A percentile compares a stretch with the other conserved stretches of the same genome.
Evolutionary conservation across 169 alveolate species (phyloP).

Genomic region (Eimeria maxima): DNA sequence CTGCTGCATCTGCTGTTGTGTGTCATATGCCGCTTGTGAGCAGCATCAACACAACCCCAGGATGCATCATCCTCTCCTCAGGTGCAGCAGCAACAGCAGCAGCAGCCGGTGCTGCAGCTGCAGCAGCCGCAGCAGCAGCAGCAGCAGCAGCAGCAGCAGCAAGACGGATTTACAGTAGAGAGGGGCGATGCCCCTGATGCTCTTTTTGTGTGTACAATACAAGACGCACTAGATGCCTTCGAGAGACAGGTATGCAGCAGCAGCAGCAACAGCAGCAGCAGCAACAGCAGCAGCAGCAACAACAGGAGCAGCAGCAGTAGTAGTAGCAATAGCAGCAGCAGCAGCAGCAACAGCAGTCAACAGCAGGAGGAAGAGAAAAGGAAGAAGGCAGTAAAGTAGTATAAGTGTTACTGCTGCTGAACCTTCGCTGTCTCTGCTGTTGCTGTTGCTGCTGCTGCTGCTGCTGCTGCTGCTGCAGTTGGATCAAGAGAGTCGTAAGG

Average conservation of each 20-base stretch:
- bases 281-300: background rate
- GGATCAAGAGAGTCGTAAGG: background rate
- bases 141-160: conserved; percentile 24
- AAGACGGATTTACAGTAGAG: background rate
- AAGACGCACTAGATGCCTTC: background rate
- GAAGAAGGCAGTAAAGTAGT: no score
- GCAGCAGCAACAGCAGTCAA: no score
- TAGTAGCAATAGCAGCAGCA: no score
- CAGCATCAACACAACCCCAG: conserved; percentile 2
- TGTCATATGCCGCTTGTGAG: background rate
- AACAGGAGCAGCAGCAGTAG: conserved; percentile 39
- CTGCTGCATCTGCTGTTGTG: conserved; percentile 3
- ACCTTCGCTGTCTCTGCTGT: background rate
- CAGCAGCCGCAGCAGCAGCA: conserved; percentile 8
- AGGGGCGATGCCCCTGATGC: background rate
- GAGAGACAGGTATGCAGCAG: background rate
- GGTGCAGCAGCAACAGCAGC: background rate
- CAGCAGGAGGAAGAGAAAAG: no score
- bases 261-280: background rate
- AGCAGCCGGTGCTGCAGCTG: background rate
- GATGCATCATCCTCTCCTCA: background rate
- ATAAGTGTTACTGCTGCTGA: background rate
- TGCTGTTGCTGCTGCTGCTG: conserved; percentile 7
- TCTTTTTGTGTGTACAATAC: background rate
- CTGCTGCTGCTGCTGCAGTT: conserved; percentile 23